Evolutionary conservation across 108 stramenopile genomes (phyloP).

Genomic region (Aureococcus anophagefferens): DNA sequence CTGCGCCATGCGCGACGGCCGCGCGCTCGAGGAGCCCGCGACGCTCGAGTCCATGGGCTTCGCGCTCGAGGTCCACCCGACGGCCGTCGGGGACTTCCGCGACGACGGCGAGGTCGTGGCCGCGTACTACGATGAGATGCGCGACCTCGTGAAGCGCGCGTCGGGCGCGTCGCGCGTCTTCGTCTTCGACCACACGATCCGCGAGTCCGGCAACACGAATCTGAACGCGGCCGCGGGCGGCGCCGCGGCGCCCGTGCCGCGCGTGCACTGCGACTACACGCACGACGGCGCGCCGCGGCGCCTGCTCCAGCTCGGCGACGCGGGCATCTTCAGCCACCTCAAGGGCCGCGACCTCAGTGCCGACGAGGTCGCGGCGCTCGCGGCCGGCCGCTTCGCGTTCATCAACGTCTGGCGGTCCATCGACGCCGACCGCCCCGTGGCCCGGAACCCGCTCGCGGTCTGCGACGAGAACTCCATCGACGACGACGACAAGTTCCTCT

Average conservation of each 20-base stretch:
- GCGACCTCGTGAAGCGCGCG: not conserved
- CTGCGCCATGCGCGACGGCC: too few relatives aligned
- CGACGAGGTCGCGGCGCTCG: not conserved
- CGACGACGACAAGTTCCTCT: not conserved
- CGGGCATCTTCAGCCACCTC: too few relatives aligned
- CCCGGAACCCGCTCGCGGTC: not conserved
- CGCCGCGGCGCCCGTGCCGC: not conserved
- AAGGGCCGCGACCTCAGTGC: too few relatives aligned
- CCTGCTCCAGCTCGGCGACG: not conserved
- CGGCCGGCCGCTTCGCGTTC: not conserved
- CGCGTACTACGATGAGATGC: too few relatives aligned
- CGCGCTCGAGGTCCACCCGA: too few relatives aligned
- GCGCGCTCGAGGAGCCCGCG: too few relatives aligned
- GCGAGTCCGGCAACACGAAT: too few relatives aligned
- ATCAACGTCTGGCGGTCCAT: not conserved
- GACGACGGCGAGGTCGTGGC: too few relatives aligned
- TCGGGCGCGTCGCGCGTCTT: not conserved
- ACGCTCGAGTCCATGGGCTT: too few relatives aligned
- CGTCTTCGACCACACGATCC: constrained; percentile 1
- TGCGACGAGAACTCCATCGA: not conserved
- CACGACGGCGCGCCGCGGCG: not conserved
- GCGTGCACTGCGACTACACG: too few relatives aligned
- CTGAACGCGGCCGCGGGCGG: not conserved
- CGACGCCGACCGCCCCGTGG: not conserved
- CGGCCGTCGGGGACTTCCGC: too few relatives aligned